Evolutionary conservation across 805 yeast genomes (phyloP), one percentile per base, ranked within the genome.

Genomic region (Zygotorulaspora florentina): DNA sequence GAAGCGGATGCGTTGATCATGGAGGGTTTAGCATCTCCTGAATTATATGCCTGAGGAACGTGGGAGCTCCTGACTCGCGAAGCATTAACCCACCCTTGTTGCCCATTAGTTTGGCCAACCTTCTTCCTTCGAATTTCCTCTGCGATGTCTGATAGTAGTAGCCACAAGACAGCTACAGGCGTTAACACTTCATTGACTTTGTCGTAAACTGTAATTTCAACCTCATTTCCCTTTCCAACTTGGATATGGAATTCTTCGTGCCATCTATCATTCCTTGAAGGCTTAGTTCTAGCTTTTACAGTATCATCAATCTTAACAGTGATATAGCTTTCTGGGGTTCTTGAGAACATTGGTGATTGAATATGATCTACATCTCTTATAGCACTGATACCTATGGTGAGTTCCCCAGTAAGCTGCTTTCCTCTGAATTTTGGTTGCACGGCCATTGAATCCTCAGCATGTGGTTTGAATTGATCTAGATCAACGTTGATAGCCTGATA

Each of bases 91-190:
- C 98, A 93, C 39, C 93, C 96, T 39, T 81, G 77, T 34, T 72
- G 76, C 2, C 81, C 85, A 48, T 77, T 68, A 35, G 86, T 87
- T 57, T 79, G 81, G 8, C 80, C 87, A 17, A 87, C 90, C 58
- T 87, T 88, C 64, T 83, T 85, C 58, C 93, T 85, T 67, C 99
- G 87, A 45, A 91, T 77, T 56, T 93, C 98, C 70, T 93, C 99
- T 0, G 95, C 89, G 35, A 93, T 78, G 65, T 93, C 99, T 3
- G 95, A 82, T 25, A 93, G 73, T 30, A 91, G 77, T 23, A 91
- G 75, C 99, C 99, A 93, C 57, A 85, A 80, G 31, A 93, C 74
- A 8, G 96, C 99, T 7, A 93, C 96, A 0, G 99, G 98, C 8
- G 83, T 80, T 48, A 75, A 69, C 40, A 73, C 76, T 47, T 73